These are phyloP conservation scores for Alternaria triticina DNA, from an alignment of 2,329 filamentous ascomycete genomes.

Conservation along the genomic window DNA sequence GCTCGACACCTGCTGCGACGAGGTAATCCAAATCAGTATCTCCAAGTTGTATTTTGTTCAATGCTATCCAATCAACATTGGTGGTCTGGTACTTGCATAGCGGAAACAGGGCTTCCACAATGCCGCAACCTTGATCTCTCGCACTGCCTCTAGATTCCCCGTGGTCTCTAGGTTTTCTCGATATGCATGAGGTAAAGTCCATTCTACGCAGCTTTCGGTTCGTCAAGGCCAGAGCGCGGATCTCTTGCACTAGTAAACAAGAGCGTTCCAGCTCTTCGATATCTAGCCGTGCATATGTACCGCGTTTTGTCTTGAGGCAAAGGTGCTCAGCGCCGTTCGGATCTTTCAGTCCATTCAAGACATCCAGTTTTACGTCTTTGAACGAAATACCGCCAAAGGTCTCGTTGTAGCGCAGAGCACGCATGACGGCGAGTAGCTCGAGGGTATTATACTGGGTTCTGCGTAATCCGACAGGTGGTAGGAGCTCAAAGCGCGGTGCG, in stretches of 20 bases:
- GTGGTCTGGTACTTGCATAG: slow-evolving; percentile 71
- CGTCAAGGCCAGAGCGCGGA: slow-evolving; percentile 70
- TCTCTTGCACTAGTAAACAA: slow-evolving; percentile 70
- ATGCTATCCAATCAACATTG: slow-evolving; percentile 72
- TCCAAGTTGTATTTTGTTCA: slow-evolving; percentile 73
- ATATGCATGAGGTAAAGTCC: slow-evolving; percentile 70
- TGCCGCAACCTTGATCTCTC: slow-evolving; percentile 70
- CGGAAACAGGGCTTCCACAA: slow-evolving; percentile 72
- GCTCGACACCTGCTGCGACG: slow-evolving; percentile 71
- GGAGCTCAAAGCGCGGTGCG: slow-evolving; percentile 69
- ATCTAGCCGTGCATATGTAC: slow-evolving; percentile 62
- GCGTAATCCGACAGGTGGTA: slow-evolving; percentile 61
- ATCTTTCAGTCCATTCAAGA: slow-evolving; percentile 67
- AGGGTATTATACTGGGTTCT: slow-evolving; percentile 63
- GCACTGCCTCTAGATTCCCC: slow-evolving; percentile 52
- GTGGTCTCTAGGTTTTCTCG: slow-evolving; percentile 56
- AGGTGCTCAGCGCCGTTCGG: slow-evolving; percentile 67
- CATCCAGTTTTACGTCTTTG: slow-evolving; percentile 67
- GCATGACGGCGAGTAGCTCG: slow-evolving; percentile 73
- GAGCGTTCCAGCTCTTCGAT: slow-evolving; percentile 61
- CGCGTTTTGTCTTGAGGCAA: slow-evolving; percentile 62
- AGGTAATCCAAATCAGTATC: slow-evolving; percentile 73
- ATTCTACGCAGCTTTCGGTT: slow-evolving; percentile 67
- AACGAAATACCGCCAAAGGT: slow-evolving; percentile 73
- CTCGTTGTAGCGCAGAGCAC: slow-evolving; percentile 73